Base-by-base conservation (phyloP, 768 basidiomycete species). In the Leccinellum luteum region DNA sequence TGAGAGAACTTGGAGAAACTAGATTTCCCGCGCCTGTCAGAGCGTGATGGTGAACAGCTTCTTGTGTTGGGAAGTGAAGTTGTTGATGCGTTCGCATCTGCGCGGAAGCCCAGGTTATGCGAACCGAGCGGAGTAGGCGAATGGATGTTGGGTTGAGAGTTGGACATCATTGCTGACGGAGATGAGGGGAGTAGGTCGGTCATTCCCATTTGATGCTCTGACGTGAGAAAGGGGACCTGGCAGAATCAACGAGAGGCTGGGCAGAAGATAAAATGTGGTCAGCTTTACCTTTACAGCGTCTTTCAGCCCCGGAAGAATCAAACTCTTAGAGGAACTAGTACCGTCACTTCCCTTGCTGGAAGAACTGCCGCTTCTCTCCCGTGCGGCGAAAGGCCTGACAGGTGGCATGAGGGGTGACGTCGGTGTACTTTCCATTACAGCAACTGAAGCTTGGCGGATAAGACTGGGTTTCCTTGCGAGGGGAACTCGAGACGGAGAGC, bases 121-220 rank as follows among this genome's bases (percentile, higher is more conserved):
- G 69, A 45, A 48, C 72, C 75, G 28, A 79, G 74, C 43, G 70
- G 72, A 50, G 73, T 79, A 3, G 78, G 73, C 15, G 76, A 74
- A 34, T 73, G 66, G 15, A 74, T 59, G 57, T 73, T 76, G 15
- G 66, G 68, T 47, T 76, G 78, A 32, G 71, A 70, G 55, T 60
- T 75, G 59, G 73, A 75, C 28, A 70, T 68, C 21, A 70, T 73
- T 28, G 71, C 78, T 34, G 80, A 84, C 9, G 88, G 89, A 13
- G 90, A 91, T 1, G 90, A 89, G 6, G 90, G 89, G 19, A 90
- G 73, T 23, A 92, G 73, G 63, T 91, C 89, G 14, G 79, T 63
- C 71, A 85, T 83, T 31, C 85, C 87, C 17, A 87, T 70, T 63
- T 85, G 85, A 65, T 90, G 85, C 52, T 88, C 88, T 1, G 85